These are phyloP conservation scores for Termitomyces sp. DNA, from an alignment of 768 basidiomycete species.

Conservation along the genomic window DNA sequence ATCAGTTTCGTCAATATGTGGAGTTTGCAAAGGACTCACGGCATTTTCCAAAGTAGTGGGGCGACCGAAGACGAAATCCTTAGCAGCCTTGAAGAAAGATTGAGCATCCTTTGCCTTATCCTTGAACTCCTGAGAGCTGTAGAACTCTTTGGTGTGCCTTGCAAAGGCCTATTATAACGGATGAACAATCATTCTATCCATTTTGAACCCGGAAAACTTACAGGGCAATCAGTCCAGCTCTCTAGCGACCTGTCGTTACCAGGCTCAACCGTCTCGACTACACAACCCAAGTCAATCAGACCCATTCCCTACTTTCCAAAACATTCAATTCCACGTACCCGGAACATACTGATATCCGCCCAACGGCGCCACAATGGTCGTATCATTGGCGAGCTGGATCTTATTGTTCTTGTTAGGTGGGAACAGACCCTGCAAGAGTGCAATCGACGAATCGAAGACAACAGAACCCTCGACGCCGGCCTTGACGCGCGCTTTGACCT, in stretches of 20 bases:
- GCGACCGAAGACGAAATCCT: conserved; percentile 71
- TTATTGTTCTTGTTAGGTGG: conserved; percentile 74
- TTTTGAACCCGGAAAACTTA: conserved; percentile 19
- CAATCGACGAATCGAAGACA: conserved; percentile 83
- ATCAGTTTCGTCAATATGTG: background rate
- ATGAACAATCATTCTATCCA: background rate
- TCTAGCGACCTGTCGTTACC: conserved; percentile 80
- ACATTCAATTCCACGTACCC: conserved; percentile 32
- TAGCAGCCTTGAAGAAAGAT: conserved; percentile 62
- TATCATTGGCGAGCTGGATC: conserved; percentile 76
- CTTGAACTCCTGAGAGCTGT: conserved; percentile 67
- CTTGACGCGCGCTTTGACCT: conserved; percentile 77
- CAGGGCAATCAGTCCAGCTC: conserved; percentile 65
- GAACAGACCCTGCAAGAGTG: conserved; percentile 82
- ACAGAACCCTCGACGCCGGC: conserved; percentile 82
- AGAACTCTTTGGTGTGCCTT: conserved; percentile 57
- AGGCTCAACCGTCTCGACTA: conserved; percentile 85
- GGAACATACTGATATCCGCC: conserved; percentile 87
- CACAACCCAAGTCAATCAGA: background rate
- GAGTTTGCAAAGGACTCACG: conserved; percentile 35
- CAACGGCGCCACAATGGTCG: conserved; percentile 67
- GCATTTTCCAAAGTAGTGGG: conserved; percentile 66
- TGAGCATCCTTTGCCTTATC: conserved; percentile 48
- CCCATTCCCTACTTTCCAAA: background rate
- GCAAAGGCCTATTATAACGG: conserved; percentile 49